Conservation (phyloP, 2,329 filamentous ascomycete genomes). For the Gaeumannomyces sp. region DNA sequence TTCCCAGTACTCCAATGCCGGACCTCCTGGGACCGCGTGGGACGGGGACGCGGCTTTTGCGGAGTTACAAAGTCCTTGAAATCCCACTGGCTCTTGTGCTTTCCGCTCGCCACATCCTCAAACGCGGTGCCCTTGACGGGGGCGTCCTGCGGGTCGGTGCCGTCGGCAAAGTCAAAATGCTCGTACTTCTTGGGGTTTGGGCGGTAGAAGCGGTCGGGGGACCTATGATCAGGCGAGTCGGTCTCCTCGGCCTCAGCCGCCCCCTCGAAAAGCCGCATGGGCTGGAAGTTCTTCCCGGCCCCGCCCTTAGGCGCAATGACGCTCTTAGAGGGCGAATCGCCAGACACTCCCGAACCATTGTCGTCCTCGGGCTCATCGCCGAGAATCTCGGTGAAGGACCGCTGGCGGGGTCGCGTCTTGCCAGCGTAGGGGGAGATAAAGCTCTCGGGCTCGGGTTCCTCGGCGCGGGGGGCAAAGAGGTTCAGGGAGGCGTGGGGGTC, state of each 20-base stretch:
- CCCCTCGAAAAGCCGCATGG: slow-evolving; percentile 55
- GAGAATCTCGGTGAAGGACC: slow-evolving; percentile 66
- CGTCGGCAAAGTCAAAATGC: slow-evolving; percentile 78
- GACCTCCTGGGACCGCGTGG: slow-evolving; percentile 58
- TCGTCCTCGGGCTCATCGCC: slow-evolving; percentile 36
- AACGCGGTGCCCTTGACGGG: slow-evolving; percentile 34
- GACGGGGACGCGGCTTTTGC: slow-evolving; percentile 62
- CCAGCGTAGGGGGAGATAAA: slow-evolving; percentile 42
- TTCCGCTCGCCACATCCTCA: slow-evolving; percentile 44
- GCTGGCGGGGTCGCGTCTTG: slow-evolving; percentile 50
- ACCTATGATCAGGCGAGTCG: slow-evolving; percentile 35
- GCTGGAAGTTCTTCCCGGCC: slow-evolving; percentile 54
- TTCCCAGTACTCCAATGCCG: slow-evolving; percentile 76
- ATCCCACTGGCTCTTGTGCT: slow-evolving; percentile 72
- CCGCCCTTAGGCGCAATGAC: slow-evolving; percentile 45
- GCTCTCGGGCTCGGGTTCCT: slow-evolving; percentile 41
- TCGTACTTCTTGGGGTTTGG: slow-evolving; percentile 74
- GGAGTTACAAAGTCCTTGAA: slow-evolving; percentile 87
- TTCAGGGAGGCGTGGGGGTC: slow-evolving; percentile 67
- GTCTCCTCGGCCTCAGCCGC: slow-evolving; percentile 27
- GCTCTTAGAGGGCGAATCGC: slow-evolving; percentile 35
- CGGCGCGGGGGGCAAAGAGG: slow-evolving; percentile 66
- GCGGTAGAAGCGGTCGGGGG: slow-evolving; percentile 43
- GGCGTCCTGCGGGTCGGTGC: slow-evolving; percentile 45
- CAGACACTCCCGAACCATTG: slow-evolving; percentile 11